A percentile compares a stretch with the other conserved stretches of the same genome.
These are phyloP conservation scores for Pseudozyma hubeiensis DNA, from an alignment of 1,284 basidiomycete species.

Conservation along the genomic window DNA sequence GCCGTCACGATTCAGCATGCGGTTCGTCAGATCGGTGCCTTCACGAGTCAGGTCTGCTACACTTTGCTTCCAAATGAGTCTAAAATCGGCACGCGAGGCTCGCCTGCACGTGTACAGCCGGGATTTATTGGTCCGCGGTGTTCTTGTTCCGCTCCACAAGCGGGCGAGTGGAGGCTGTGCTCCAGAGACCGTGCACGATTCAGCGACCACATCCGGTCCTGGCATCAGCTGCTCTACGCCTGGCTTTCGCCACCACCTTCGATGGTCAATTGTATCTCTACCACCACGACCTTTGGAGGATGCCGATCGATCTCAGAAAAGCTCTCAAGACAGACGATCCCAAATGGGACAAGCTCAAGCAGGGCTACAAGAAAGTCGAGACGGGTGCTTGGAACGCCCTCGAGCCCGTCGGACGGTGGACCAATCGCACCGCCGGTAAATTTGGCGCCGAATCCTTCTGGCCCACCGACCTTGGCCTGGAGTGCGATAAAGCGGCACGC, in stretches of 20 bases:
- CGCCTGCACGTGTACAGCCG: no score
- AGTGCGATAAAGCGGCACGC: conserved; percentile 64
- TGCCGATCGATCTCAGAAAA: conserved; percentile 50
- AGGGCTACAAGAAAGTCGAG: conserved; percentile 58
- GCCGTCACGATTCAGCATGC: no score
- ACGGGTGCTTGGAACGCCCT: conserved; percentile 56
- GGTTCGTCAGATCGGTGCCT: no score
- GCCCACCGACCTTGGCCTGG: conserved; percentile 56
- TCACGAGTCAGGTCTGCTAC: no score
- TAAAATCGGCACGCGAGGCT: no score
- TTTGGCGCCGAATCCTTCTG: conserved; percentile 64
- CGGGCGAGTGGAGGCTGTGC: no score
- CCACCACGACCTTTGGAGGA: conserved; percentile 1
- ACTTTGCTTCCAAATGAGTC: no score
- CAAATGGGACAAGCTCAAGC: conserved; percentile 53
- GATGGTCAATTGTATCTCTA: neutral
- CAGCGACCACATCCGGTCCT: no score
- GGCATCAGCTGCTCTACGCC: no score
- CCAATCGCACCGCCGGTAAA: conserved; percentile 51
- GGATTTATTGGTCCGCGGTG: no score
- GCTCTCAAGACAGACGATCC: conserved; percentile 45
- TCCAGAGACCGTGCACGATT: no score
- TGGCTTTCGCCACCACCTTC: neutral
- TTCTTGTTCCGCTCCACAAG: no score
- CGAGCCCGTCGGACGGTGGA: conserved; percentile 52